A percentile compares a stretch with the other conserved stretches of the same genome.
Conservation (phyloP, 2,329 filamentous ascomycete species). For the Arthrobotrys musiformis region DNA sequence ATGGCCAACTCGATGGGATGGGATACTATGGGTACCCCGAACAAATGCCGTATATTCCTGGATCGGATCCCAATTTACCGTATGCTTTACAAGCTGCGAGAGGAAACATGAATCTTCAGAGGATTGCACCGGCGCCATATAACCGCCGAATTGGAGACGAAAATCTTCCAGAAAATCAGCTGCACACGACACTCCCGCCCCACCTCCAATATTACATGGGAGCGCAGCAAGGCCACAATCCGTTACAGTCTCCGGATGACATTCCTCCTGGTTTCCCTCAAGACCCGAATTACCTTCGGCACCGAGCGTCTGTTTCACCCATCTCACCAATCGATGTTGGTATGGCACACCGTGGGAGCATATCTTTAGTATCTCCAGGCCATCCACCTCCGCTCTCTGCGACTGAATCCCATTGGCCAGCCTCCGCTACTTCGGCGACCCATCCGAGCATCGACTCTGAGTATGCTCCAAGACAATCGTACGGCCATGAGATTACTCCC, state of each 20-base stretch:
- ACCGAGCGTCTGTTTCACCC: slow-evolving; percentile 35
- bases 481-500: slow-evolving; percentile 38
- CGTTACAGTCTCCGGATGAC: slow-evolving; percentile 29
- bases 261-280: slow-evolving; percentile 41
- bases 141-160: slow-evolving; percentile 44
- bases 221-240: slow-evolving; percentile 24
- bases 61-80: slow-evolving; percentile 38
- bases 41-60: slow-evolving; percentile 43
- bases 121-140: slow-evolving; percentile 59
- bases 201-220: slow-evolving; percentile 47
- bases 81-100: slow-evolving; percentile 48
- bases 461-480: slow-evolving; percentile 32
- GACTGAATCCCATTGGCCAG: slow-evolving; percentile 49
- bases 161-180: slow-evolving; percentile 40
- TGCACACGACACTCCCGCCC: slow-evolving; percentile 36
- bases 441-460: slow-evolving; percentile 39
- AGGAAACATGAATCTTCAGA: slow-evolving; percentile 56
- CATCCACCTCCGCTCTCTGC: slow-evolving; percentile 43
- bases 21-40: slow-evolving; percentile 51
- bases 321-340: slow-evolving; percentile 40
- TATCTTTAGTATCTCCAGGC: slow-evolving; percentile 39
- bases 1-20: slow-evolving; percentile 45
- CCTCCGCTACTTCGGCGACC: slow-evolving; percentile 49
- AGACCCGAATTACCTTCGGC: slow-evolving; percentile 43
- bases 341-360: slow-evolving; percentile 33